phyloP scores from a whole-genome alignment of 176 grass and related monocot genomes.

The Carex scoparia region DNA sequence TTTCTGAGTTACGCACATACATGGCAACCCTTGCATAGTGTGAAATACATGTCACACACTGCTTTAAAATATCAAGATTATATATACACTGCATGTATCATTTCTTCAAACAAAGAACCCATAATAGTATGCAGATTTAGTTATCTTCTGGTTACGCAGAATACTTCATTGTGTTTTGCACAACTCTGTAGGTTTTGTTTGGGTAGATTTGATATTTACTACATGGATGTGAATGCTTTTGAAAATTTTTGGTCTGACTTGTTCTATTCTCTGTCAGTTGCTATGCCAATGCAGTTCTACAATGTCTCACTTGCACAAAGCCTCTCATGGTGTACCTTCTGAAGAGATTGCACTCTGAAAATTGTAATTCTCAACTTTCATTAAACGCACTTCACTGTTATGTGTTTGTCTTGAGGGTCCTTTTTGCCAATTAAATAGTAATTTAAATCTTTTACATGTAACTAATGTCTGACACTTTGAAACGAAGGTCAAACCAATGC shows the following conservation, averaged over 20 bases:
- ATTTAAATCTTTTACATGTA: not conserved
- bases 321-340: slow-evolving; percentile 98
- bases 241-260: slow-evolving; percentile 16
- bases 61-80: not conserved
- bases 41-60: not conserved
- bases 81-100: not conserved
- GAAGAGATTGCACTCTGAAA: slow-evolving; percentile 87
- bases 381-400: not conserved
- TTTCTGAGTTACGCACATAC: not conserved
- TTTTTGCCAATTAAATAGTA: not conserved
- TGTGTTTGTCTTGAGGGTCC: not conserved
- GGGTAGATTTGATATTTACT: not conserved
- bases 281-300: slow-evolving; percentile 99
- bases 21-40: not conserved
- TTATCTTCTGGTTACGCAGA: not conserved
- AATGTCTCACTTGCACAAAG: slow-evolving; percentile 92
- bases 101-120: not conserved
- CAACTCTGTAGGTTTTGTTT: not conserved
- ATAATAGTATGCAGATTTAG: not conserved
- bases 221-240: slow-evolving; percentile 7
- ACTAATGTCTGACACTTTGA: not conserved
- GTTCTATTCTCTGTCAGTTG: slow-evolving; percentile 48
- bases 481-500: not conserved
- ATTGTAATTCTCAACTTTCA: slow-evolving; percentile 65
- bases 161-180: slow-evolving; percentile 1